phyloP scores from a whole-genome alignment of 768 basidiomycete species.

The Agaricus bisporus region DNA sequence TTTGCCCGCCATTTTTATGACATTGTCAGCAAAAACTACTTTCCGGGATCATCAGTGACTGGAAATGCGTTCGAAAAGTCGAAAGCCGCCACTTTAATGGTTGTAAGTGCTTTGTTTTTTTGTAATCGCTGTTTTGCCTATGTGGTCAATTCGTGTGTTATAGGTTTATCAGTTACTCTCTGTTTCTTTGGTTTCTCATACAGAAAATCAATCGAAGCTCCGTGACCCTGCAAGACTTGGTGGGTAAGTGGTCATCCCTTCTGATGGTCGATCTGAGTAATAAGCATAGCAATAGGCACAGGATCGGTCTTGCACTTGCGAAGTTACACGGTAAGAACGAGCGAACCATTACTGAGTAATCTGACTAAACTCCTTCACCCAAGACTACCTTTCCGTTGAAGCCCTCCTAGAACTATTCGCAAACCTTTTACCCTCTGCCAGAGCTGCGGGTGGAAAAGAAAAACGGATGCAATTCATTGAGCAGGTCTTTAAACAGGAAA shows the following conservation, averaged over 20 bases:
- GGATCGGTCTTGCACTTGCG: constrained; percentile 43
- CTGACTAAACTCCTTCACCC: background rate
- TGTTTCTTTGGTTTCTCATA: constrained; percentile 36
- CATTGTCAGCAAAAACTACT: constrained; percentile 15
- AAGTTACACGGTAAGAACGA: constrained; percentile 36
- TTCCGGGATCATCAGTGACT: constrained; percentile 11
- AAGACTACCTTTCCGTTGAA: constrained; percentile 55
- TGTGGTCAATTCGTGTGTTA: background rate
- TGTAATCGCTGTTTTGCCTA: background rate
- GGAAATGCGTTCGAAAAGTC: background rate
- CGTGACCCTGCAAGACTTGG: constrained; percentile 39
- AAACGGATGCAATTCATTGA: constrained; percentile 43
- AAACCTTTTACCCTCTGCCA: constrained; percentile 43
- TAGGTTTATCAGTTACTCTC: constrained; percentile 51
- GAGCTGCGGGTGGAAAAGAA: constrained; percentile 20
- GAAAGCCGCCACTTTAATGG: constrained; percentile 16
- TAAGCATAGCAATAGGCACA: constrained; percentile 24
- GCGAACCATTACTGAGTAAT: background rate
- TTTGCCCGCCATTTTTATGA: constrained; percentile 13
- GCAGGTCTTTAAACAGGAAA: constrained; percentile 39
- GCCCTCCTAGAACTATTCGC: constrained; percentile 51
- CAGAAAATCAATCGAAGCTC: constrained; percentile 38
- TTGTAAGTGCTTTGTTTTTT: constrained; percentile 3
- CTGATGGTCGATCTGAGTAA: background rate
- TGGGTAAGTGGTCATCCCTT: constrained; percentile 29